Base-by-base conservation (phyloP, 2,329 filamentous ascomycete genomes). In the Calonectria honghensis region DNA sequence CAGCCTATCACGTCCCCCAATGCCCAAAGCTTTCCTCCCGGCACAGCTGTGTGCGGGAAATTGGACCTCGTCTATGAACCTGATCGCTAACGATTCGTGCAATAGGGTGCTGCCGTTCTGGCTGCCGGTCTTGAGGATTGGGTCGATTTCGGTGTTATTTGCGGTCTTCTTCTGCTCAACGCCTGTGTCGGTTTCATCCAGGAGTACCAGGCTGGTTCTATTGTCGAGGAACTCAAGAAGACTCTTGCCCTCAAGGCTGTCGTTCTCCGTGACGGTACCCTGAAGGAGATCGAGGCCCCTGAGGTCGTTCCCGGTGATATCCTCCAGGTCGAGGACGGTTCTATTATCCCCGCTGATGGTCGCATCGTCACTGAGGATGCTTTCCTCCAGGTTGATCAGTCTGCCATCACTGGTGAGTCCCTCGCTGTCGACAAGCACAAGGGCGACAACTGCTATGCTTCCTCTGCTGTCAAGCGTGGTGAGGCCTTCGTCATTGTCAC, bases 71-170 rank as follows among this genome's bases (percentile, higher is more conserved):
- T 51, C 64, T 69, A 18, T 37, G n/a, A 48, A 66, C 29, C 31
- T 24, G 65, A 63, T 57, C 68, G 77, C 82, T 84, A 82, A 85
- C 82, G 63, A 32, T 67, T 52, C 68, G 64, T 69, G 45, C 63
- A 64, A 59, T 76, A 93, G 91, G 90, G 92, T 86, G 94, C 95
- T 76, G 94, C 94, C 79, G 89, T 96, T 82, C 90, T 97, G 73
- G 95, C 95, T 83, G 94, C 94, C 76, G 94, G 94, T 92, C 91
- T 98, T 52, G 86, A 94, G 86, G 94, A 97, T 82, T 98, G 95
- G 95, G 94, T 98, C 78, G 95, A 98, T 88, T 96, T 98, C 82
- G 95, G 95, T 89, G 95, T 98, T 83, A 98, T 98, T 80, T 95
- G 94, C 85, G 95, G 88, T 82, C 90, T 97, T 66, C 90, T 98